Base-by-base conservation (phyloP, 345 rosid species). In the Boechera retrofracta region DNA sequence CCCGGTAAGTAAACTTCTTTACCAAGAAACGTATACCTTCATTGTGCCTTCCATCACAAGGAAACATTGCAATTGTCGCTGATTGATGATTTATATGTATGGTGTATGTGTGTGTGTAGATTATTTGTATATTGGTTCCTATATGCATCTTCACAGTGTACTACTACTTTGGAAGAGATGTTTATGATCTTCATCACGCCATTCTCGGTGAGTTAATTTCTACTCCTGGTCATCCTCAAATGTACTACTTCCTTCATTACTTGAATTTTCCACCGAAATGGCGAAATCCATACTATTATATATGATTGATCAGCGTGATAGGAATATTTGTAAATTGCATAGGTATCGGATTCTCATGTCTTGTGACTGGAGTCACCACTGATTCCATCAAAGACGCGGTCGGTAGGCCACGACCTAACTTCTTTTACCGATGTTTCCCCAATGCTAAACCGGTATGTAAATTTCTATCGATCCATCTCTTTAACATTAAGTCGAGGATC, bases 181-280 rank as follows among this genome's bases (percentile, higher is more conserved):
- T 87, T 13, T 87, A 87, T 74, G 91, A 89, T 80, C 70, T 87
- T 67, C 91, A 87, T 69, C 91, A 87, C 58, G 87, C 91, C 7
- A 64, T 82, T 21, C 78, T 87, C 56, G 91, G 90, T 87, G 59
- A 35, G 51, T 62, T 41, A 26, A 36, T 61, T 62, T 73, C 11
- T 36, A 41, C 38, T 28, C 28, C 31, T n/a, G 12, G 48, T 56
- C n/a, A 39, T 62, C 21, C 24, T n/a, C 55, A 41, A 18, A 53
- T 7, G 21, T 48, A 51, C 29, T 24, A 2, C 13, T 35, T 47
- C 1, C 11, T n/a, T 41, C n/a, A 32, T 16, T 31, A 41, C 2
- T 15, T 33, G 5, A 13, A 48, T 66, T 36, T n/a, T 12, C 16
- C 49, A 7, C 7, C 9, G 38, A 6, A 35, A 7, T 35, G 10